These are phyloP conservation scores for Backusella circina DNA, from an alignment of 192 early-diverging fungal genomes.

Conservation along the genomic window DNA sequence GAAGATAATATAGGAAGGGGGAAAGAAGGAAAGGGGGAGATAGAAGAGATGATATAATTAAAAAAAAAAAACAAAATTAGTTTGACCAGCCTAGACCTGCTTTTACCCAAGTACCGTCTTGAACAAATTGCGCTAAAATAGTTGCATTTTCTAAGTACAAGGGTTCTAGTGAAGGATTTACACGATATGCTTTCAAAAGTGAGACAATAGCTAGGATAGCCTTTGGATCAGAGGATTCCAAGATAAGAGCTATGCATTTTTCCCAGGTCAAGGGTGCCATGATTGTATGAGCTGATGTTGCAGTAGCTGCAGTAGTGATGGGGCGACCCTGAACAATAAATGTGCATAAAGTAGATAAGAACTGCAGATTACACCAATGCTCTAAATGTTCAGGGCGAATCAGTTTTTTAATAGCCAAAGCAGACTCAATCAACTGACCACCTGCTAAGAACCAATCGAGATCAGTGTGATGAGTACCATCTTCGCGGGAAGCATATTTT, in stretches of 20 bases:
- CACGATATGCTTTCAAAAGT: neutral
- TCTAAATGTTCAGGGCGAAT: neutral
- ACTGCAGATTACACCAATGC: neutral
- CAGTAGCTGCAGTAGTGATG: neutral
- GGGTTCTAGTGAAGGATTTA: neutral
- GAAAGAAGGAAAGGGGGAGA: neutral
- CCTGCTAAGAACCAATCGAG: slow-evolving; percentile 18
- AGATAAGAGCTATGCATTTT: neutral
- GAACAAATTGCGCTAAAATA: slow-evolving; percentile 10
- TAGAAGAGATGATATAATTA: neutral
- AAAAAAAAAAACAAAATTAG: neutral
- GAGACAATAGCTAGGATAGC: slow-evolving; percentile 6
- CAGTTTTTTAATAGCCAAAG: slow-evolving; percentile 12
- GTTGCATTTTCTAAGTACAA: slow-evolving; percentile 4
- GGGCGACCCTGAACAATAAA: slow-evolving; percentile 20
- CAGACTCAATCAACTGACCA: slow-evolving; percentile 13
- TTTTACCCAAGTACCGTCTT: slow-evolving; percentile 7
- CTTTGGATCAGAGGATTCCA: slow-evolving; percentile 12
- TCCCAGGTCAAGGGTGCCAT: neutral
- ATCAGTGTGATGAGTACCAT: neutral
- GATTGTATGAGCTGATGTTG: neutral
- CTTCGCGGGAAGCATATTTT: neutral
- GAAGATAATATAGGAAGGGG: neutral
- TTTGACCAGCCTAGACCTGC: slow-evolving; percentile 3
- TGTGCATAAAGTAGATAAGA: slow-evolving; percentile 9